A percentile compares a stretch with the other conserved stretches of the same genome.
Conservation (phyloP, 192 early-diverging fungal species). For the Helicostylum pulchrum region DNA sequence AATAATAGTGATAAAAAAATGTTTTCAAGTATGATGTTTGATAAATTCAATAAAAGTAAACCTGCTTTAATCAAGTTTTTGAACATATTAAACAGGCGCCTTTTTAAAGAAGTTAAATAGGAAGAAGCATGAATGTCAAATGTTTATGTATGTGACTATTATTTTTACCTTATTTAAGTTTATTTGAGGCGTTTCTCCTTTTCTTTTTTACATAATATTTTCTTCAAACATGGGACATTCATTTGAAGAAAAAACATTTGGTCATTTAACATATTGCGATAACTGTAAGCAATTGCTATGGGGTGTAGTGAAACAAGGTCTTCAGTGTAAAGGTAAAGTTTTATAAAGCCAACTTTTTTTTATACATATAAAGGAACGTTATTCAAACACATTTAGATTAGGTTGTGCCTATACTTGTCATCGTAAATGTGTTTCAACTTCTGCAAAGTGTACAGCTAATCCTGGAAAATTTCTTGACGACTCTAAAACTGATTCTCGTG, state of each 20-base stretch:
- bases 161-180: no score
- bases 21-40: no score
- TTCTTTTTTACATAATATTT: background rate
- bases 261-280: conserved; percentile 64
- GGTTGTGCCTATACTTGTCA: conserved; percentile 1
- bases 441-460: background rate
- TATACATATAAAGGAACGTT: no score
- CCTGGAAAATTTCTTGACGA: background rate
- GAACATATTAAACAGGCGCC: no score
- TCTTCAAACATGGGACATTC: conserved; percentile 34
- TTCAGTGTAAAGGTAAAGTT: conserved; percentile 55
- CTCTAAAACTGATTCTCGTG: background rate
- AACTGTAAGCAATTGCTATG: conserved; percentile 66
- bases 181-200: no score
- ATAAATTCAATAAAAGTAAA: no score
- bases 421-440: background rate
- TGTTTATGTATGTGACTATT: no score
- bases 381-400: background rate
- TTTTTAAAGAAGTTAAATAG: no score
- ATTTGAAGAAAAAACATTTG: conserved; percentile 60
- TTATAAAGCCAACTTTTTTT: background rate
- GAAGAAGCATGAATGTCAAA: no score
- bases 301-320: conserved; percentile 68
- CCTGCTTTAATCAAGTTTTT: no score
- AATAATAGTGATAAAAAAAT: no score